A percentile compares a stretch with the other conserved stretches of the same genome.
phyloP scores from a whole-genome alignment of 257 asterid genomes.

The Gentiana dahurica region DNA sequence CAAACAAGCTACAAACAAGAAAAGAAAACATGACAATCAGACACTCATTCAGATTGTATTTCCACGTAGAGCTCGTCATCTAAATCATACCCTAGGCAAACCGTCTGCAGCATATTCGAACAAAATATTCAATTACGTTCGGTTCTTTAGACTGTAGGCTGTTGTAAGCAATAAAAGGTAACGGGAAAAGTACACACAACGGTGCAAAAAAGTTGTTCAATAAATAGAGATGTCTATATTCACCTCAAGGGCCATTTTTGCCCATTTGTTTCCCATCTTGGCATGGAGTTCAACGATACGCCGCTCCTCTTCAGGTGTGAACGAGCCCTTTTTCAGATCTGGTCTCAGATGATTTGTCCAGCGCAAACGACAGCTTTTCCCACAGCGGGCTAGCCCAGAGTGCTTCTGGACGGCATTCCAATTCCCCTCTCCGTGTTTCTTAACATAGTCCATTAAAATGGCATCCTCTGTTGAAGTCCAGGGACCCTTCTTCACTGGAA shows the following conservation, averaged over 20 bases:
- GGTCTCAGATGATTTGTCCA: conserved; percentile 89
- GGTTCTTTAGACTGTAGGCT: no score
- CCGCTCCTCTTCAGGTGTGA: conserved; percentile 67
- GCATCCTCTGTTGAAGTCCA: conserved; percentile 81
- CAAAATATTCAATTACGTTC: no score
- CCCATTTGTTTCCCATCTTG: conserved; percentile 83
- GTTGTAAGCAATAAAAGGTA: no score
- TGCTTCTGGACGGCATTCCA: conserved; percentile 80
- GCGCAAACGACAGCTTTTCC: conserved; percentile 83
- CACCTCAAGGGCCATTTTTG: conserved; percentile 85
- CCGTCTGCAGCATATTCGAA: no score
- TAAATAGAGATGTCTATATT: conserved; percentile 7
- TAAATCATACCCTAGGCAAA: no score
- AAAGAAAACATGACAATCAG: no score
- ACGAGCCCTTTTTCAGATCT: conserved; percentile 60
- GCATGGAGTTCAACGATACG: conserved; percentile 63
- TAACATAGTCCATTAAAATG: conserved; percentile 48
- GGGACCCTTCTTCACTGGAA: conserved; percentile 65
- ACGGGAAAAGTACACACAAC: no score
- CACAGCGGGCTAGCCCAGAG: conserved; percentile 79
- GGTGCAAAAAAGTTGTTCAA: neutral
- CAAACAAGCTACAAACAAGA: no score
- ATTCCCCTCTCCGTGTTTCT: conserved; percentile 65
- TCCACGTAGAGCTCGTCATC: no score
- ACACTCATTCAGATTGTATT: no score